Conservation (phyloP, 2,329 filamentous ascomycete genomes). For the Xylariaceae sp. region DNA sequence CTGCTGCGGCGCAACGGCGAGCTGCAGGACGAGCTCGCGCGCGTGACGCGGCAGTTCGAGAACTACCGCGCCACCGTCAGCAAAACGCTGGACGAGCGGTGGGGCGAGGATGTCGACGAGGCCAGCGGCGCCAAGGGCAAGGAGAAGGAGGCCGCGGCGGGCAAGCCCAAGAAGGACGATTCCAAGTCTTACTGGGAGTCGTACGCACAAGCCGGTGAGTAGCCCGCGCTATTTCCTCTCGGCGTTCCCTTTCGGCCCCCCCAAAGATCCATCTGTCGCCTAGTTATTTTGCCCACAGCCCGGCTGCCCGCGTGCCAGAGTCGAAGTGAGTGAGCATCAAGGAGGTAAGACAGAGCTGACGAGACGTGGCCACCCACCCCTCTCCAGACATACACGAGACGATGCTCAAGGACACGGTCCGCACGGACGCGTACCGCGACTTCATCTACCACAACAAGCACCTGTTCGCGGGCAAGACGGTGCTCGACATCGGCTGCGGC, state of each 20-base stretch:
- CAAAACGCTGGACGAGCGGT: conserved; percentile 57
- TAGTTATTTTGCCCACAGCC: too few species aligned
- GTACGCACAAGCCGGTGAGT: conserved; percentile 51
- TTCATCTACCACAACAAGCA: conserved; percentile 91
- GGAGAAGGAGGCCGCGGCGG: conserved; percentile 19
- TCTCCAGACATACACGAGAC: conserved; percentile 74
- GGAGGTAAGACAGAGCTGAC: too few species aligned
- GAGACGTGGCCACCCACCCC: too few species aligned
- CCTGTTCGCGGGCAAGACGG: conserved; percentile 75
- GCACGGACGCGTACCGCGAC: conserved; percentile 87
- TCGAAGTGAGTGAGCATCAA: too few species aligned
- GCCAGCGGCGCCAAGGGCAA: conserved; percentile 22
- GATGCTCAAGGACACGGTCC: conserved; percentile 85
- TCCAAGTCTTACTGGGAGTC: conserved; percentile 53
- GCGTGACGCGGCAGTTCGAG: conserved; percentile 52
- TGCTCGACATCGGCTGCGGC: conserved; percentile 86
- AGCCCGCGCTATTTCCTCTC: too few species aligned
- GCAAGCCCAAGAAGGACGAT: conserved; percentile 27
- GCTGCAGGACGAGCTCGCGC: conserved; percentile 54
- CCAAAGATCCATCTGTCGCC: too few species aligned
- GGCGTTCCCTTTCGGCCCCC: too few species aligned
- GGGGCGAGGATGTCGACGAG: conserved; percentile 45
- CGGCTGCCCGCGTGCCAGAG: too few species aligned
- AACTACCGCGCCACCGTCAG: conserved; percentile 60
- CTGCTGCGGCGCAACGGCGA: conserved; percentile 43